Base-by-base conservation (phyloP, 192 early-diverging fungal genomes). In the Dissophora ornata region DNA sequence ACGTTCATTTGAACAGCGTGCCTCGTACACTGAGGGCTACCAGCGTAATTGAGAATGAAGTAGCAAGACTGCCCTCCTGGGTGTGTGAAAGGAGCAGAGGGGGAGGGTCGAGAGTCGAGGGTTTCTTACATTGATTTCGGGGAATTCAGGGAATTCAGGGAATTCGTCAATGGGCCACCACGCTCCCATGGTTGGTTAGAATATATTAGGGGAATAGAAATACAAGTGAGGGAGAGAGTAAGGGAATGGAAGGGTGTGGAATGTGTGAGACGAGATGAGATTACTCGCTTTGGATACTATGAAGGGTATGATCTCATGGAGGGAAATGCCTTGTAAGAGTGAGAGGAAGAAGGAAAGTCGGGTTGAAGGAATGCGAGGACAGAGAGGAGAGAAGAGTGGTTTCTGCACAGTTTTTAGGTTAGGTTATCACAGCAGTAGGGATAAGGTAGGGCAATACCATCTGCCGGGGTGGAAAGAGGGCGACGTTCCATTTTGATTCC, bases 101-200 rank as follows among this genome's bases (percentile, higher is more conserved):
- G n/a, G n/a, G n/a, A 38, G 6, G 36, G 36, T 13, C 6, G 36
- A 38, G 36, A 22, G 24, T 29, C 26, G 18, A 33, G n/a, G 13
- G 18, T 40, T 38, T 1, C 25, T 40, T 66, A 77, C 73, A 67
- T 77, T 77, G 59, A 77, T 77, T 52, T 82, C 81, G 1, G 74
- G 75, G 51, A 38, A 38, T 6, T 38, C 36, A 38, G 36, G 36
- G 13, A 79, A 38, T 6, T 38, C 36, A 38, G 36, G 36, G 13
- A 79, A 79, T 21, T 69, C 68, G 26, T 82, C 65, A 16, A 79
- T 66, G 0, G 81, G 75, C 81, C 81, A n/a, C n/a, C n/a, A 82
- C 75, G 79, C 79, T 56, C n/a, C 15, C 7, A 16, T 26, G 25
- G 29, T 26, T 30, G 19, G 40, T 45, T 32, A 30, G 49, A 30